Percentiles rank a stretch among this genome's conserved stretches.
phyloP scores from a whole-genome alignment of 306 rosid genomes.

The Lathyrus sativus region DNA sequence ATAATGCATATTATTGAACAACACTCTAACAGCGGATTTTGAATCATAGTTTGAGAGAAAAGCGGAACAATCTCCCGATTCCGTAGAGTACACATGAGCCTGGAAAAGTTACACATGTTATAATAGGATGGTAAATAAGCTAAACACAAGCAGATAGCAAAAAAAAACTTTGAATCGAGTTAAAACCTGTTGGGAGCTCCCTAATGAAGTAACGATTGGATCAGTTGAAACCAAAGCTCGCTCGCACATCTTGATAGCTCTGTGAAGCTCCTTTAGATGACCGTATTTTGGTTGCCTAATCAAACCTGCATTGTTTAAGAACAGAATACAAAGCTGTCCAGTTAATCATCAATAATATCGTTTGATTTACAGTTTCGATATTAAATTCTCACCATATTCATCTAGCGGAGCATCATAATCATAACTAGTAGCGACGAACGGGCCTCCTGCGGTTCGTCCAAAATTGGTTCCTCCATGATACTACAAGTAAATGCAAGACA shows the following conservation, averaged over 20 bases:
- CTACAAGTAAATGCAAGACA: constrained; percentile 43
- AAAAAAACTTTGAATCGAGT: constrained; percentile 6
- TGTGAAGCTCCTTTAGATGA: constrained; percentile 95
- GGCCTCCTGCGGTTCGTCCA: constrained; percentile 99
- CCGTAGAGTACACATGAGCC: constrained; percentile 83
- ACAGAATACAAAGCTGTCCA: constrained; percentile 22
- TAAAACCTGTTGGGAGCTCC: constrained; percentile 85
- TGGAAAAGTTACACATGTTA: constrained; percentile 40
- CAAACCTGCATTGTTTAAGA: constrained; percentile 61
- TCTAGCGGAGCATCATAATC: constrained; percentile 99
- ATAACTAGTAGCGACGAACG: constrained; percentile 95
- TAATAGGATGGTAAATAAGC: constrained; percentile 39
- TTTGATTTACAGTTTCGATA: background rate
- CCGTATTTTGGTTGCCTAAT: constrained; percentile 94
- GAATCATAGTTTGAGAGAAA: constrained; percentile 85
- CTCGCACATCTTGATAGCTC: constrained; percentile 83
- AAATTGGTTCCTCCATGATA: constrained; percentile 99
- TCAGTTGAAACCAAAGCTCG: constrained; percentile 82
- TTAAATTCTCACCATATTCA: constrained; percentile 83
- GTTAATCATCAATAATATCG: constrained; percentile 24
- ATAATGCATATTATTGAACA: constrained; percentile 97
- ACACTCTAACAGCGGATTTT: constrained; percentile 70
- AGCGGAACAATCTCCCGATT: constrained; percentile 91
- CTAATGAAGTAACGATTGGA: constrained; percentile 81
- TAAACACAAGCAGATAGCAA: background rate